These are phyloP conservation scores for Barnettozyma wickerhamii DNA, from an alignment of 805 yeast genomes.

Conservation along the genomic window DNA sequence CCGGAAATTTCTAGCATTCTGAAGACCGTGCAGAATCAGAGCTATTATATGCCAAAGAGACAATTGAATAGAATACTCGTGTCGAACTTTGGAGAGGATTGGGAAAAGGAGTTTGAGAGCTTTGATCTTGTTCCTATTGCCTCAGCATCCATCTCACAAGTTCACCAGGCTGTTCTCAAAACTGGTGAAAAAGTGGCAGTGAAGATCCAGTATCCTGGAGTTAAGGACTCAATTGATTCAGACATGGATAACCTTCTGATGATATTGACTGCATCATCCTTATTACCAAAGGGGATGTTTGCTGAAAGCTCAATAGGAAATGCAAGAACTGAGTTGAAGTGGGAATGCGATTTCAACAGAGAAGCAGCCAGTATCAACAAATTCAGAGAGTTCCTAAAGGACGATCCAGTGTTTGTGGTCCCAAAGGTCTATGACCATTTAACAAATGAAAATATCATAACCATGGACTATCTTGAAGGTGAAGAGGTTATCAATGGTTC, in stretches of 20 bases:
- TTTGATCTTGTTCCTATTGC: constrained; percentile 92
- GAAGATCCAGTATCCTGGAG: constrained; percentile 97
- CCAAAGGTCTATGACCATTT: constrained; percentile 76
- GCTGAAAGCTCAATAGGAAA: constrained; percentile 89
- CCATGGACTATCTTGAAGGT: constrained; percentile 89
- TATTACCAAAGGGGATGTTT: constrained; percentile 88
- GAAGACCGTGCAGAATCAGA: constrained; percentile 84
- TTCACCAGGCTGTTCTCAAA: constrained; percentile 73
- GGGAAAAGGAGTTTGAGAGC: constrained; percentile 68
- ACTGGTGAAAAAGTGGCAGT: constrained; percentile 79
- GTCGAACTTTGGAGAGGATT: constrained; percentile 68
- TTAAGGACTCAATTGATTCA: constrained; percentile 87
- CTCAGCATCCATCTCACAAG: constrained; percentile 97
- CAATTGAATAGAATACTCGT: constrained; percentile 77
- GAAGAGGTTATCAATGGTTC: constrained; percentile 72
- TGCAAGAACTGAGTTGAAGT: constrained; percentile 87
- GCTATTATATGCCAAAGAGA: constrained; percentile 93
- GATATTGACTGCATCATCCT: constrained; percentile 78
- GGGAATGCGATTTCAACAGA: constrained; percentile 96
- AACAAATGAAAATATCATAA: constrained; percentile 78
- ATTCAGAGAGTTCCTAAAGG: constrained; percentile 57
- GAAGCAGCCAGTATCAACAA: constrained; percentile 76
- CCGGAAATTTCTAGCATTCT: constrained; percentile 77
- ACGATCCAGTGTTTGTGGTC: constrained; percentile 63
- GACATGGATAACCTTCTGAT: constrained; percentile 83